These are phyloP conservation scores for Platanthera guangdongensis DNA, from an alignment of 106 monocot genomes.

Conservation along the genomic window DNA sequence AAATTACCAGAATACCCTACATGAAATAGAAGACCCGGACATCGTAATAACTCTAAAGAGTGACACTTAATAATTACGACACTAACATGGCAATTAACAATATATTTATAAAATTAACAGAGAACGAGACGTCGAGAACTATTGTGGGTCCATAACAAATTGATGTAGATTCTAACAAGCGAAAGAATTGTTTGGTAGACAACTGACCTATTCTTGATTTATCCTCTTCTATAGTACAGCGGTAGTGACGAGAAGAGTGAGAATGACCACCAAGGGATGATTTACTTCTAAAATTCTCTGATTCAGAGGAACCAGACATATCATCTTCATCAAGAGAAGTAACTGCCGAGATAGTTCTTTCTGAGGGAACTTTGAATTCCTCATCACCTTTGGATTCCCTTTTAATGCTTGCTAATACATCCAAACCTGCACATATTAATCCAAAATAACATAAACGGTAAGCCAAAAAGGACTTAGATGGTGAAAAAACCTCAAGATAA, in stretches of 20 bases:
- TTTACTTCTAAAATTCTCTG: conserved; percentile 16
- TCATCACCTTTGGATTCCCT: conserved; percentile 25
- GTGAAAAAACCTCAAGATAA: background rate
- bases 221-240: conserved; percentile 38
- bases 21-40: too few species aligned
- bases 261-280: conserved; percentile 6
- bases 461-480: background rate
- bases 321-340: conserved; percentile 55
- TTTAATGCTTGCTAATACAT: conserved; percentile 60
- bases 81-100: too few species aligned
- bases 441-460: background rate
- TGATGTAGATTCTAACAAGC: too few species aligned
- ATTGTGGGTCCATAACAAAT: too few species aligned
- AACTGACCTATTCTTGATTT: conserved; percentile 26
- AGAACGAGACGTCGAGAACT: too few species aligned
- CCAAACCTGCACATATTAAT: conserved; percentile 45
- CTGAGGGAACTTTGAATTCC: conserved; percentile 50
- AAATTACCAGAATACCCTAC: too few species aligned
- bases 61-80: too few species aligned
- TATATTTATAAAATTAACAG: too few species aligned
- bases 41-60: too few species aligned
- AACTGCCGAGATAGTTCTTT: conserved; percentile 22
- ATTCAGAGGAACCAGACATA: conserved; percentile 6
- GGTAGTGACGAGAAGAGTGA: conserved; percentile 50
- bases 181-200: background rate